phyloP scores from a whole-genome alignment of 306 rosid genomes.

The Biancaea sappan region DNA sequence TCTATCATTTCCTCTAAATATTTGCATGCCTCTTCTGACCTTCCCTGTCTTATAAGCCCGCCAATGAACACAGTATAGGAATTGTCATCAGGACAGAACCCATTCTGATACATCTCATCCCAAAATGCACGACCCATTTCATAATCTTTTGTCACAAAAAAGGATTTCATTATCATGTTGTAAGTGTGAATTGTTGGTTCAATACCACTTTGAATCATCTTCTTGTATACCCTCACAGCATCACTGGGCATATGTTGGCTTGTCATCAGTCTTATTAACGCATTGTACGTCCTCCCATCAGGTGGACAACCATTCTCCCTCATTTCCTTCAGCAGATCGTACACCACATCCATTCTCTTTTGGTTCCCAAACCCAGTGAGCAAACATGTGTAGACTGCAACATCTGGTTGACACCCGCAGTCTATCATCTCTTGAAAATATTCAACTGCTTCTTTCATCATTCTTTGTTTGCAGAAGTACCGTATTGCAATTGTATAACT shows the following conservation, averaged over 20 bases:
- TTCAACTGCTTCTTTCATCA: conserved; percentile 69
- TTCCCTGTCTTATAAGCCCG: conserved; percentile 78
- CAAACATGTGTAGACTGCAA: conserved; percentile 60
- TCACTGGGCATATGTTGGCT: conserved; percentile 80
- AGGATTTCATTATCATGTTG: conserved; percentile 87
- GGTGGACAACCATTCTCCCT: conserved; percentile 61
- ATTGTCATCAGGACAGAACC: conserved; percentile 85
- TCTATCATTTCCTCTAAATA: conserved; percentile 84
- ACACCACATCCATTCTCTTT: conserved; percentile 71
- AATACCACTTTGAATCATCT: conserved; percentile 68
- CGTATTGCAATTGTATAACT: conserved; percentile 71
- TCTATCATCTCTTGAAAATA: conserved; percentile 64
- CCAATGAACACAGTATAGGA: conserved; percentile 76
- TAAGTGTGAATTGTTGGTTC: conserved; percentile 79
- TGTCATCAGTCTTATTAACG: conserved; percentile 78
- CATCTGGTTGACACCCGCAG: conserved; percentile 64
- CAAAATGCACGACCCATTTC: conserved; percentile 68
- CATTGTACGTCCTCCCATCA: conserved; percentile 74
- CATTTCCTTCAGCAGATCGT: conserved; percentile 65
- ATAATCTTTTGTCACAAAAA: conserved; percentile 62
- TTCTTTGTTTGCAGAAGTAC: conserved; percentile 65
- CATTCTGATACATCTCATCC: conserved; percentile 73
- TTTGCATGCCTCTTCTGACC: conserved; percentile 66
- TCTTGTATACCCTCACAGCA: conserved; percentile 69
- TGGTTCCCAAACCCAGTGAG: conserved; percentile 83